Evolutionary conservation across 345 rosid genomes (phyloP).

Genomic region (Pistacia atlantica): DNA sequence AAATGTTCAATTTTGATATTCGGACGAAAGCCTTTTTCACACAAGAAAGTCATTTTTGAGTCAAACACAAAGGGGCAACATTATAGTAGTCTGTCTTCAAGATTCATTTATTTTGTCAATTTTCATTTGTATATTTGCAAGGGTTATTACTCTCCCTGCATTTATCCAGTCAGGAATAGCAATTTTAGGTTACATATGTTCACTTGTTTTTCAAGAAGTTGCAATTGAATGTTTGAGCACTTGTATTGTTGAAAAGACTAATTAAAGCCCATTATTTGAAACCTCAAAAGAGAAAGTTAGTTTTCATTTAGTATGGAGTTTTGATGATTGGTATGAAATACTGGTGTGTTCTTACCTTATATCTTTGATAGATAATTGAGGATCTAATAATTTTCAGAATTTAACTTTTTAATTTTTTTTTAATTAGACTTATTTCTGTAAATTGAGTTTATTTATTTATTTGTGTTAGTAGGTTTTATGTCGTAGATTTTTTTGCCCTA

Average conservation of each 20-base stretch:
- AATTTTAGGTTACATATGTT: neutral
- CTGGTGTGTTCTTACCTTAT: too few species aligned
- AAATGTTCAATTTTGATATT: neutral
- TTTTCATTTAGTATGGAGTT: neutral
- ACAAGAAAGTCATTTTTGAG: neutral
- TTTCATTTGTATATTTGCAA: neutral
- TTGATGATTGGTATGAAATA: too few species aligned
- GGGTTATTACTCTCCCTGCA: neutral
- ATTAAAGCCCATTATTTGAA: neutral
- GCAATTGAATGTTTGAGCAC: neutral
- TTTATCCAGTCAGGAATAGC: neutral
- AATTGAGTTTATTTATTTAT: too few species aligned
- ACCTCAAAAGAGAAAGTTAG: neutral
- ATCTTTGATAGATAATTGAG: too few species aligned
- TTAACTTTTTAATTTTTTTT: too few species aligned
- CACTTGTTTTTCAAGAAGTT: neutral
- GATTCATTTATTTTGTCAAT: neutral
- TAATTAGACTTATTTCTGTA: too few species aligned
- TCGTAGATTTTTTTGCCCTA: too few species aligned
- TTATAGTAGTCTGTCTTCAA: neutral
- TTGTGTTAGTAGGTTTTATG: too few species aligned
- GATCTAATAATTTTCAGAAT: too few species aligned
- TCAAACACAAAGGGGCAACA: neutral
- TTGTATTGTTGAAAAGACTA: neutral
- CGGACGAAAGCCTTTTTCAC: neutral